Conservation (phyloP, 2,329 filamentous ascomycete species). For the Ophiostoma ulmi region DNA sequence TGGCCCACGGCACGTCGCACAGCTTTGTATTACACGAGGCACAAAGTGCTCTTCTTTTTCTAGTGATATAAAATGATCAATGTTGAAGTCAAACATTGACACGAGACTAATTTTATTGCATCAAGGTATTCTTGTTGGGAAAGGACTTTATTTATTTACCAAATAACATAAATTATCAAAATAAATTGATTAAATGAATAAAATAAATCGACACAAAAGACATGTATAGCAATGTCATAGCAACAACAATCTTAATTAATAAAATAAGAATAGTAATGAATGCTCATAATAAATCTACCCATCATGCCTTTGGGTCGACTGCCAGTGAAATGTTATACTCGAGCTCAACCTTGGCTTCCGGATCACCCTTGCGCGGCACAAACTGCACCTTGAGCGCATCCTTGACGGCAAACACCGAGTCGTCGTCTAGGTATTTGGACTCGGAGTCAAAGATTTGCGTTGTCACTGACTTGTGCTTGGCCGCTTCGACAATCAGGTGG, state of each 20-base stretch:
- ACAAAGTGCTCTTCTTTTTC: too few species aligned
- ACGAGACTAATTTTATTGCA: too few species aligned
- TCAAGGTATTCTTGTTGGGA: too few species aligned
- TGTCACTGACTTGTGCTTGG: constrained; percentile 62
- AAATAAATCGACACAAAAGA: background rate
- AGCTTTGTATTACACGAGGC: too few species aligned
- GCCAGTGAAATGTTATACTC: constrained; percentile 33
- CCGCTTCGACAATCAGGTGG: constrained; percentile 41
- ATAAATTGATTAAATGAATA: background rate
- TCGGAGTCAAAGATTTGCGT: constrained; percentile 64
- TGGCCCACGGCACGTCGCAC: background rate
- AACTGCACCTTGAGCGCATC: constrained; percentile 37
- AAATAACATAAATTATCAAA: background rate
- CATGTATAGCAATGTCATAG: background rate
- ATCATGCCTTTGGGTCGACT: background rate
- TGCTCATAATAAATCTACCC: background rate
- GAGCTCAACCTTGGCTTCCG: constrained; percentile 33
- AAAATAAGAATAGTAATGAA: background rate
- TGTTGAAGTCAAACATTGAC: too few species aligned
- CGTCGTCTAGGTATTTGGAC: constrained; percentile 51
- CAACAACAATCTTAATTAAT: background rate
- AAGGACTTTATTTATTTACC: background rate
- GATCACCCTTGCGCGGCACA: constrained; percentile 31
- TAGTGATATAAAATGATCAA: too few species aligned
- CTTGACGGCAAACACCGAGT: constrained; percentile 42